Evolutionary conservation across 2,329 filamentous ascomycete species (phyloP).

Genomic region (Cladosporium oxysporum): DNA sequence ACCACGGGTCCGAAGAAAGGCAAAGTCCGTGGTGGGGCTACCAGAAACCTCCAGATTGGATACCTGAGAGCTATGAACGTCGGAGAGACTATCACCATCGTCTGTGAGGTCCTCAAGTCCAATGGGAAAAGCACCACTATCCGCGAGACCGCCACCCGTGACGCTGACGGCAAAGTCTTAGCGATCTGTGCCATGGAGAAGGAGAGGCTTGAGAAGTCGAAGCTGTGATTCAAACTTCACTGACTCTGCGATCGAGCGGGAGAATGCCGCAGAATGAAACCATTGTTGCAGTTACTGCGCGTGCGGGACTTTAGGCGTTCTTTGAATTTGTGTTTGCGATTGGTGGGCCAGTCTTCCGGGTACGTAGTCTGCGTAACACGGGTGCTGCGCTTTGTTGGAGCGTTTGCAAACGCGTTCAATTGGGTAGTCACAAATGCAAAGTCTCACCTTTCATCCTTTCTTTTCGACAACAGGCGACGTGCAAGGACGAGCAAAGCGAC

Average conservation of each 20-base stretch:
- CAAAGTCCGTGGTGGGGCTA: constrained; percentile 10
- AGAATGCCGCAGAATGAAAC: neutral
- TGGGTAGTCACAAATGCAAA: neutral
- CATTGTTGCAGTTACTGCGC: neutral
- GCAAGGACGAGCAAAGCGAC: constrained; percentile 21
- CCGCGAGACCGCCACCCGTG: neutral
- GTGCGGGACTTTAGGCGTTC: neutral
- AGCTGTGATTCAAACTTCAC: constrained; percentile 1
- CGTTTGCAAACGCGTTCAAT: neutral
- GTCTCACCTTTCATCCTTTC: neutral
- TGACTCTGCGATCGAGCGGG: neutral
- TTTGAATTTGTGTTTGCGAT: neutral
- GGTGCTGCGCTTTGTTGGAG: neutral
- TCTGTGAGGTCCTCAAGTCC: constrained; percentile 13
- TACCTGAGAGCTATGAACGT: constrained; percentile 10
- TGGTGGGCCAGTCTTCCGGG: neutral
- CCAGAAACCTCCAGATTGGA: constrained; percentile 1
- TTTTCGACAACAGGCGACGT: too few species aligned
- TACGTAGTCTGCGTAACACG: neutral
- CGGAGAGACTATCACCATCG: constrained; percentile 12
- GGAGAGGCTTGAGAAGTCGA: constrained; percentile 4
- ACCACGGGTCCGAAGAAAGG: neutral
- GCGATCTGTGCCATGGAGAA: constrained; percentile 15
- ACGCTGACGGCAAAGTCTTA: constrained; percentile 1
- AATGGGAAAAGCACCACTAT: neutral